These are phyloP conservation scores for Paecilomyces variotii DNA, from an alignment of 2,329 filamentous ascomycete genomes.

Conservation along the genomic window DNA sequence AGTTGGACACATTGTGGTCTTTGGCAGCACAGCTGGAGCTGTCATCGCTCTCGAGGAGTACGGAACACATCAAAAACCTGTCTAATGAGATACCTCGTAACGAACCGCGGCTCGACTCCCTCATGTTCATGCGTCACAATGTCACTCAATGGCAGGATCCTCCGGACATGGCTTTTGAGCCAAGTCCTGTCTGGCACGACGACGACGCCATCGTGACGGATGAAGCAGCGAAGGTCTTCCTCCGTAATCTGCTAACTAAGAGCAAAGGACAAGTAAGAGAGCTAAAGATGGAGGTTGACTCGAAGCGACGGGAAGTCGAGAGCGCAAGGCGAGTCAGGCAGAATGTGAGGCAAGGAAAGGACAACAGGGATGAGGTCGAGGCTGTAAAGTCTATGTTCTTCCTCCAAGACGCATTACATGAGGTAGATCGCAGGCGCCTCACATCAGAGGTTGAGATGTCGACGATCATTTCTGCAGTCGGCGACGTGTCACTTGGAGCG, in stretches of 20 bases:
- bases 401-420: conserved; percentile 76
- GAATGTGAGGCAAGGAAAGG: conserved; percentile 69
- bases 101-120: conserved; percentile 78
- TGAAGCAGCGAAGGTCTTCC: conserved; percentile 77
- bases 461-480: conserved; percentile 83
- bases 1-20: conserved; percentile 79
- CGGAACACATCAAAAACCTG: conserved; percentile 63
- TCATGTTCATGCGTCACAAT: conserved; percentile 98
- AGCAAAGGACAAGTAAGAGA: conserved; percentile 79
- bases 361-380: conserved; percentile 82
- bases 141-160: conserved; percentile 76
- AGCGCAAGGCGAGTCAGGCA: conserved; percentile 64
- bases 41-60: conserved; percentile 67
- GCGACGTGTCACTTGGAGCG: conserved; percentile 84
- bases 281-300: conserved; percentile 72
- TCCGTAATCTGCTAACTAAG: conserved; percentile 86
- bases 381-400: conserved; percentile 76
- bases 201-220: conserved; percentile 80
- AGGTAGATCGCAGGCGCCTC: conserved; percentile 72
- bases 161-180: conserved; percentile 75
- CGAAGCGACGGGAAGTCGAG: conserved; percentile 79
- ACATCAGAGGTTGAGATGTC: conserved; percentile 89
- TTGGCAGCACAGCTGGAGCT: conserved; percentile 71
- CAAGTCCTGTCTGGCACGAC: conserved; percentile 95
- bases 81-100: conserved; percentile 79